These are phyloP conservation scores for Boletus edulis DNA, from an alignment of 768 basidiomycete genomes.

Conservation along the genomic window DNA sequence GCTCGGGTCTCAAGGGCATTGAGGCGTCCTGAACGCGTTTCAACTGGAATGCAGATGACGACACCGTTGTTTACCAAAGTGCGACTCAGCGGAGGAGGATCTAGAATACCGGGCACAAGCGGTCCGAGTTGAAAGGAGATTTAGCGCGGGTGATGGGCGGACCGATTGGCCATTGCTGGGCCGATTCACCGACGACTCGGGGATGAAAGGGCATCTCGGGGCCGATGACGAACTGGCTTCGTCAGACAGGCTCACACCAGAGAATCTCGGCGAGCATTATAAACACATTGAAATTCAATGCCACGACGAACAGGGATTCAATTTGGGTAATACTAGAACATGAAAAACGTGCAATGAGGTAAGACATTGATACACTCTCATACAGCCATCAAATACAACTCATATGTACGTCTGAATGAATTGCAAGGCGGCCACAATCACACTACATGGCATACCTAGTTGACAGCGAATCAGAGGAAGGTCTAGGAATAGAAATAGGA, in stretches of 20 bases:
- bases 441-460: conserved; percentile 54
- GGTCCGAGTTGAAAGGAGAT: neutral
- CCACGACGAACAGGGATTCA: conserved; percentile 13
- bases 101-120: neutral
- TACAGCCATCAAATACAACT: conserved; percentile 33
- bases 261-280: conserved; percentile 1
- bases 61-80: neutral
- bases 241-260: neutral
- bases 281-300: conserved; percentile 20
- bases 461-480: neutral
- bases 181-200: neutral
- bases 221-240: neutral
- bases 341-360: conserved; percentile 28
- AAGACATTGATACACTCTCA: conserved; percentile 34
- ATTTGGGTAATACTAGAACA: conserved; percentile 33
- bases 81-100: neutral
- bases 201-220: neutral
- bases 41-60: neutral
- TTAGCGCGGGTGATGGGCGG: neutral
- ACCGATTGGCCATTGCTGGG: neutral
- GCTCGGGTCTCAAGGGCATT: conserved; percentile 7
- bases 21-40: conserved; percentile 1
- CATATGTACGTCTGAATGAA: conserved; percentile 20
- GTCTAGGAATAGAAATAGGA: neutral
- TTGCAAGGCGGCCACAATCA: conserved; percentile 22